A percentile compares a stretch with the other conserved stretches of the same genome.
Conservation (phyloP, 768 basidiomycete genomes). For the Pisolithus marmoratus region DNA sequence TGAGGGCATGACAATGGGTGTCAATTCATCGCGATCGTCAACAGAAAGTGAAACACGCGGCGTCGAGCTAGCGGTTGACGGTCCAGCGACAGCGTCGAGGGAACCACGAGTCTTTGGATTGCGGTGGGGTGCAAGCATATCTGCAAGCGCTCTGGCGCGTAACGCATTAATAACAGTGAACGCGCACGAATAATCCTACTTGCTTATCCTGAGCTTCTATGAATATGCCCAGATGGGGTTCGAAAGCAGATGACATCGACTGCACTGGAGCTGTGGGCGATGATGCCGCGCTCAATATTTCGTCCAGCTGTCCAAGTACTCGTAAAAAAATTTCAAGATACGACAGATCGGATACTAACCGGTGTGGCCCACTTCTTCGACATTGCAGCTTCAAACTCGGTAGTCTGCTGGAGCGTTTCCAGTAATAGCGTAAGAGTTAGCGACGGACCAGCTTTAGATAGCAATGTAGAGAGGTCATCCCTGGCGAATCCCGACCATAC, state of each 20-base stretch:
- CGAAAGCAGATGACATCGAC: slow-evolving; percentile 85
- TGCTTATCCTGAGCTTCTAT: slow-evolving; percentile 96
- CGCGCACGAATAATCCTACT: slow-evolving; percentile 27
- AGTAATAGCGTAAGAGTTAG: slow-evolving; percentile 75
- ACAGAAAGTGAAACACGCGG: slow-evolving; percentile 34
- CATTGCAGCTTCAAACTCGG: slow-evolving; percentile 84
- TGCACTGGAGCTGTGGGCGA: slow-evolving; percentile 47
- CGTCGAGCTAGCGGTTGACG: slow-evolving; percentile 22
- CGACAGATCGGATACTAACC: slow-evolving; percentile 33
- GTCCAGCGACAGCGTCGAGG: slow-evolving; percentile 45
- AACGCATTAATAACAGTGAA: not conserved
- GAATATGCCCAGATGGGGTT: slow-evolving; percentile 87
- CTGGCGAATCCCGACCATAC: slow-evolving; percentile 33
- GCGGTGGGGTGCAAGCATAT: slow-evolving; percentile 86
- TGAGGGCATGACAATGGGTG: slow-evolving; percentile 75
- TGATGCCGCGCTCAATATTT: slow-evolving; percentile 54
- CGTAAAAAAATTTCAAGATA: not conserved
- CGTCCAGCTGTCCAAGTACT: slow-evolving; percentile 44
- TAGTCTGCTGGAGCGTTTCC: slow-evolving; percentile 79
- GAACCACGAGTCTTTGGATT: slow-evolving; percentile 58
- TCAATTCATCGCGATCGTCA: slow-evolving; percentile 40
- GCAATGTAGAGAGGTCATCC: slow-evolving; percentile 75
- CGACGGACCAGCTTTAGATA: slow-evolving; percentile 71
- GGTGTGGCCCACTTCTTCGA: slow-evolving; percentile 76
- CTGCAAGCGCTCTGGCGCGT: slow-evolving; percentile 64